These are phyloP conservation scores for Spergularia azorica DNA, from an alignment of 179 eudicot species.

Conservation along the genomic window DNA sequence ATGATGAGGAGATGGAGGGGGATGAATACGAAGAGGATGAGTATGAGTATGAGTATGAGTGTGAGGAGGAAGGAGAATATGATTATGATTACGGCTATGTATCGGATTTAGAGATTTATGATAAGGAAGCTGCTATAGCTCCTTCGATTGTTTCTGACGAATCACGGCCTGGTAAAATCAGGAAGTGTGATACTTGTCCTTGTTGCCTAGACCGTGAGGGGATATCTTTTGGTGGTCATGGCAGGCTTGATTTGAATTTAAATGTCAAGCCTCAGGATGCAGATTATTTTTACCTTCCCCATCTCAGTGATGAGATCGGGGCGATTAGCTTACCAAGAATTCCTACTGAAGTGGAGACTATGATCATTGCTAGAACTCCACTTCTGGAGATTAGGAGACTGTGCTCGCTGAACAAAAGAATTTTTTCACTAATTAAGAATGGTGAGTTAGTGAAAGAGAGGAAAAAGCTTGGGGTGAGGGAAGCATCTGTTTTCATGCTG, in stretches of 20 bases:
- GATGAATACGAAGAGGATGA: conserved; percentile 22
- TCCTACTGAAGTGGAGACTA: conserved; percentile 28
- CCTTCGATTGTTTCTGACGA: conserved; percentile 13
- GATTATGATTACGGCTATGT: conserved; percentile 1
- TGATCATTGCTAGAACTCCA: conserved; percentile 53
- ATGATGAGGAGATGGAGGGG: conserved; percentile 14
- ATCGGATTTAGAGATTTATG: not conserved
- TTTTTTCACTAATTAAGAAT: conserved; percentile 35
- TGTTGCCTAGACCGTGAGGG: conserved; percentile 8
- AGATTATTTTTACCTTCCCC: conserved; percentile 47
- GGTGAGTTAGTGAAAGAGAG: conserved; percentile 57
- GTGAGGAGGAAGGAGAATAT: conserved; percentile 17
- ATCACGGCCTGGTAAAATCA: conserved; percentile 19
- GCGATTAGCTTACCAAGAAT: conserved; percentile 2
- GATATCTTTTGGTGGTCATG: conserved; percentile 13
- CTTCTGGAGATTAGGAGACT: conserved; percentile 54
- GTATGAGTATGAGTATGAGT: conserved; percentile 21
- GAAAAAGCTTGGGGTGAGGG: conserved; percentile 40
- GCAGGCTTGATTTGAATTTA: conserved; percentile 23
- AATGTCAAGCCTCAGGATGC: conserved; percentile 69
- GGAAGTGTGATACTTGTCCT: conserved; percentile 22
- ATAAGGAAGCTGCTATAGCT: not conserved
- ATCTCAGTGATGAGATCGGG: conserved; percentile 35
- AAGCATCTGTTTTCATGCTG: conserved; percentile 58
- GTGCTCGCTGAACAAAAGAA: conserved; percentile 41